phyloP scores from a whole-genome alignment of 176 grass and related monocot species.

The Eragrostis nindensis region DNA sequence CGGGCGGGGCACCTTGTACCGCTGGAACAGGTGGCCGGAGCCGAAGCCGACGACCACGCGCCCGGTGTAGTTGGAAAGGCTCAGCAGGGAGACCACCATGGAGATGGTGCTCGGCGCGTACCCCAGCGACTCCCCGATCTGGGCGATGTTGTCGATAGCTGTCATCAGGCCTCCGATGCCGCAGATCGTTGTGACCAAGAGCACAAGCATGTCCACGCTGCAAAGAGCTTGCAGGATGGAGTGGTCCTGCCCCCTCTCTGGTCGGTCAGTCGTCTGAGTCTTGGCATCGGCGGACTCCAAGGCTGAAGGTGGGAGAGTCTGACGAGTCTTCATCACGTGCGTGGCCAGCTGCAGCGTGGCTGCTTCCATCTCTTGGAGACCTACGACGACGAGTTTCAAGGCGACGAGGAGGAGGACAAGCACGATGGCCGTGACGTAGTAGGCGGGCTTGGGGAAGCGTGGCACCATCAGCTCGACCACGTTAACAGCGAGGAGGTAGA shows the following conservation, averaged over 20 bases:
- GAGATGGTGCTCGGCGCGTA: constrained; percentile 56
- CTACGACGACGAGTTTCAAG: neutral
- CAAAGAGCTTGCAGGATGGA: constrained; percentile 67
- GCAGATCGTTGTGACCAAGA: constrained; percentile 71
- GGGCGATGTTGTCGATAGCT: constrained; percentile 80
- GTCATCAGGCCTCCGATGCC: constrained; percentile 76
- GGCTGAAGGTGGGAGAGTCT: constrained; percentile 23
- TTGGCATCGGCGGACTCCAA: too few relatives aligned
- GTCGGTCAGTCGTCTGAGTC: neutral
- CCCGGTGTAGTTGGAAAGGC: constrained; percentile 81
- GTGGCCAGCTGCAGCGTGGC: too few relatives aligned
- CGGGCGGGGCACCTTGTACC: constrained; percentile 65
- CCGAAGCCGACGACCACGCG: constrained; percentile 63
- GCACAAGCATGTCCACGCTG: constrained; percentile 77
- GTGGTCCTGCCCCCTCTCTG: constrained; percentile 62
- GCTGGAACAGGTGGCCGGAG: constrained; percentile 66
- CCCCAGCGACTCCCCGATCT: constrained; percentile 76
- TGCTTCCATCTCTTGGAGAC: constrained; percentile 32
- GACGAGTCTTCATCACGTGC: too few relatives aligned
- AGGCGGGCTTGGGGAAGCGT: constrained; percentile 46
- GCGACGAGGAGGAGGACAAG: constrained; percentile 57
- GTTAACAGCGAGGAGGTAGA: constrained; percentile 61
- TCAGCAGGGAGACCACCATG: constrained; percentile 75
- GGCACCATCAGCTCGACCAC: constrained; percentile 59
- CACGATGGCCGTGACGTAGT: constrained; percentile 49